phyloP scores from a whole-genome alignment of 352 stramenopile species.

The Aphanomyces stellatus region DNA sequence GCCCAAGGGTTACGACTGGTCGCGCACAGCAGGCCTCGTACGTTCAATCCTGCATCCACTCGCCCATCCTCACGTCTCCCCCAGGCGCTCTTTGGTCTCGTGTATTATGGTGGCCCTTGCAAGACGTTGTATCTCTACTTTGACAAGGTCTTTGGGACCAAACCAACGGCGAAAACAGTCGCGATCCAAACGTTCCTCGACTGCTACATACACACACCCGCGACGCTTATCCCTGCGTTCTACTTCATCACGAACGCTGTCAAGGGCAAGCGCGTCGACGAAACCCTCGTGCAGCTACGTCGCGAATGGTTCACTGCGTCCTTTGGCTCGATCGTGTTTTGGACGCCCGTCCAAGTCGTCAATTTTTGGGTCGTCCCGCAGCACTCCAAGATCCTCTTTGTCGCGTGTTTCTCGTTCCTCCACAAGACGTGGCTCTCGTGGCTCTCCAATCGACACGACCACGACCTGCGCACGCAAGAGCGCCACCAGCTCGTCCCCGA shows the following conservation, averaged over 20 bases:
- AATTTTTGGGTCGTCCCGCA: constrained; percentile 19
- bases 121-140: constrained; percentile 20
- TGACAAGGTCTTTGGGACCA: constrained; percentile 19
- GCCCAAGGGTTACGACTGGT: neutral
- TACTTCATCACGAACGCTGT: constrained; percentile 19
- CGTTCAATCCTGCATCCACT: too few relatives aligned
- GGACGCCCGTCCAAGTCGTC: constrained; percentile 13
- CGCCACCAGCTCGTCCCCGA: neutral
- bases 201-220: constrained; percentile 15
- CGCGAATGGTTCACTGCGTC: constrained; percentile 16
- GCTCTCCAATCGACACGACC: constrained; percentile 16
- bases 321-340: constrained; percentile 18
- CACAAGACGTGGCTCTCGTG: constrained; percentile 20
- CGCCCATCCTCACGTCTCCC: too few relatives aligned
- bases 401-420: constrained; percentile 14
- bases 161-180: constrained; percentile 8
- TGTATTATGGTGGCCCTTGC: constrained; percentile 18
- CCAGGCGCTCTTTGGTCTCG: constrained; percentile 8
- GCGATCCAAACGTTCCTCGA: constrained; percentile 17
- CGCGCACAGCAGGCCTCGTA: constrained; percentile 6
- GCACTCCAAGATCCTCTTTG: constrained; percentile 21
- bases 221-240: constrained; percentile 11
- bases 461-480: neutral
- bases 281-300: constrained; percentile 6
- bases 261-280: constrained; percentile 16